Evolutionary conservation across 2,329 filamentous ascomycete genomes (phyloP).

Genomic region (Fusarium coffeatum): DNA sequence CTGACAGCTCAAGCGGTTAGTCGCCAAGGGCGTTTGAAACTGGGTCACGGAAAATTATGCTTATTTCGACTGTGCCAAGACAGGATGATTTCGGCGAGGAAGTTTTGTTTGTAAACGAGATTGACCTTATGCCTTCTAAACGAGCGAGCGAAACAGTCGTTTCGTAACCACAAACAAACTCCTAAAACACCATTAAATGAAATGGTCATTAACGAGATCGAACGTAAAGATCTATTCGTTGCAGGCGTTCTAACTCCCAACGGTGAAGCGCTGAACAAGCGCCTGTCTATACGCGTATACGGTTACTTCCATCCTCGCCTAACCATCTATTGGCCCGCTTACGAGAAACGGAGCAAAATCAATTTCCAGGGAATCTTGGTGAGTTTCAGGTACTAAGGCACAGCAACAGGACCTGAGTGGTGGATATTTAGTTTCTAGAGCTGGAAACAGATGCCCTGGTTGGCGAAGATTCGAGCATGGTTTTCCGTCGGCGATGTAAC

Average conservation of each 20-base stretch:
- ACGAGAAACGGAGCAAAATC: not conserved
- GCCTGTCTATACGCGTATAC: not conserved
- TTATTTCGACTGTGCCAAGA: slow-evolving; percentile 2
- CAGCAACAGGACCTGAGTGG: not conserved
- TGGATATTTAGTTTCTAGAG: not conserved
- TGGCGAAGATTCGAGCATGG: not conserved
- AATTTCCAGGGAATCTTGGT: not conserved
- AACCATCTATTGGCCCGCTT: not conserved
- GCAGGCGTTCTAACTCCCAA: not conserved
- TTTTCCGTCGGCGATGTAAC: not conserved
- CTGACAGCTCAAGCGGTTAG: slow-evolving; percentile 2
- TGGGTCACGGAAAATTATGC: slow-evolving; percentile 7
- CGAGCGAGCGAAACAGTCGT: not conserved
- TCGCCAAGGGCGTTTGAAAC: not conserved
- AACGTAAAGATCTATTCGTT: not conserved
- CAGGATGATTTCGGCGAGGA: not conserved
- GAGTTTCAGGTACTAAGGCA: slow-evolving; percentile 1
- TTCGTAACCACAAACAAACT: fast-evolving
- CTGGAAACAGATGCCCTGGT: not conserved
- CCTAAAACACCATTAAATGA: fast-evolving
- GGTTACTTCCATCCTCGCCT: not conserved
- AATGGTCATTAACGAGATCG: fast-evolving
- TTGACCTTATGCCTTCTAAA: not conserved
- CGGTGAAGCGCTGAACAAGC: not conserved
- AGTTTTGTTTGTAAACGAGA: slow-evolving; percentile 6